Percentiles rank a stretch among this genome's conserved stretches.
These are phyloP conservation scores for Medicago arabica DNA, from an alignment of 306 rosid genomes.

Conservation along the genomic window DNA sequence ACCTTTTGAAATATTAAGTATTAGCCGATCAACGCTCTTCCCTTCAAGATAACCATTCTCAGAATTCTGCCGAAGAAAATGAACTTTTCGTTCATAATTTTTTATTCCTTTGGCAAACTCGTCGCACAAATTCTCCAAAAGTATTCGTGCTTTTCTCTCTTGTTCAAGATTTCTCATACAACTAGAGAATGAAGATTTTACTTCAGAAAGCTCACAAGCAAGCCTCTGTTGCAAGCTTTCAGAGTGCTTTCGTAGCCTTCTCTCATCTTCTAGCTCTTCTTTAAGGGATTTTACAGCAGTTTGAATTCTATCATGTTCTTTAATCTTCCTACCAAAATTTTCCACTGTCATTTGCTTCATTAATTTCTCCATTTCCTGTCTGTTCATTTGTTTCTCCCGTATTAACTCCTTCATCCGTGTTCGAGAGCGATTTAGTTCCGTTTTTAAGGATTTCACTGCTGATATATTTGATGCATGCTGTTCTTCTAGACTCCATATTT, in stretches of 20 bases:
- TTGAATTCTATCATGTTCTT: constrained; percentile 50
- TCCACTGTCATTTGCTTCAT: constrained; percentile 50
- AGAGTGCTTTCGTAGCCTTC: constrained; percentile 64
- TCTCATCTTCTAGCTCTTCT: constrained; percentile 73
- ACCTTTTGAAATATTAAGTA: constrained; percentile 83
- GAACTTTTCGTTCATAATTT: constrained; percentile 71
- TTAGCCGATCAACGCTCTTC: constrained; percentile 51
- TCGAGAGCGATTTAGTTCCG: constrained; percentile 54
- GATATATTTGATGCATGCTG: constrained; percentile 61
- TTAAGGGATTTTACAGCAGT: constrained; percentile 50
- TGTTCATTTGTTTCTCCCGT: constrained; percentile 52
- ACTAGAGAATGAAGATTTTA: constrained; percentile 60
- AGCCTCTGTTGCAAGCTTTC: constrained; percentile 71
- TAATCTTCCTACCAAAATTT: constrained; percentile 50
- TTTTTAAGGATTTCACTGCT: constrained; percentile 58
- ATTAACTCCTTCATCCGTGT: constrained; percentile 59
- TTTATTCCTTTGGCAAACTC: constrained; percentile 83
- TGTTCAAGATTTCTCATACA: constrained; percentile 70
- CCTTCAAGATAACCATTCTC: constrained; percentile 49
- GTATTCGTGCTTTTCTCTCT: constrained; percentile 72
- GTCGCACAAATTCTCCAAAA: constrained; percentile 78
- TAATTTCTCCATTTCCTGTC: constrained; percentile 57
- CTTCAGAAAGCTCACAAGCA: constrained; percentile 63
- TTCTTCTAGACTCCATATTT: constrained; percentile 79
- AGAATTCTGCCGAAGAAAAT: constrained; percentile 51